Conservation (phyloP, 345 rosid genomes). For the Boechera divaricarpa region DNA sequence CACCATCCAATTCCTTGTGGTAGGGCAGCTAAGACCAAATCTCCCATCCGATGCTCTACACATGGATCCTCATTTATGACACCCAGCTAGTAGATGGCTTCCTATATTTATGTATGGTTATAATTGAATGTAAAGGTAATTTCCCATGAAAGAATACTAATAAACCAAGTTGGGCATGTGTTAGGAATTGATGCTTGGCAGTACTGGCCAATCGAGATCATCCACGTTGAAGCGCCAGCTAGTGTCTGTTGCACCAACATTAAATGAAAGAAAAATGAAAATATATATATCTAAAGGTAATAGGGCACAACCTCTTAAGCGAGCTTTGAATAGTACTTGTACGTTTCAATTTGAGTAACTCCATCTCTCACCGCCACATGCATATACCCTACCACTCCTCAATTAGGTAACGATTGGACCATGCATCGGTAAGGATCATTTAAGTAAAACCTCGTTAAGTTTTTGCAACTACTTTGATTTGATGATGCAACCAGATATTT, state of each 20-base stretch:
- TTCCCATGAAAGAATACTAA: neutral
- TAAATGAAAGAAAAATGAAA: conserved; percentile 21
- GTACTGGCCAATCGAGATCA: conserved; percentile 29
- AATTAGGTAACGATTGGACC: conserved; percentile 34
- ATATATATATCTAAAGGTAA: neutral
- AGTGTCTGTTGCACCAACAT: conserved; percentile 35
- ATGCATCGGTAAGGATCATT: conserved; percentile 21
- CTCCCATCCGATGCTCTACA: conserved; percentile 26
- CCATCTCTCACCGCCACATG: conserved; percentile 16
- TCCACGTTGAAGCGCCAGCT: conserved; percentile 36
- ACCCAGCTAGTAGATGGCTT: conserved; percentile 27
- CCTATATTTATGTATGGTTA: neutral
- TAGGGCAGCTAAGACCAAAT: conserved; percentile 27
- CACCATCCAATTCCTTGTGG: conserved; percentile 31
- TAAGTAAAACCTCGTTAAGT: conserved; percentile 29
- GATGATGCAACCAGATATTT: conserved; percentile 22
- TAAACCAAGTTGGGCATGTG: conserved; percentile 27
- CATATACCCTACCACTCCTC: conserved; percentile 23
- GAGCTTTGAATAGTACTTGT: conserved; percentile 22
- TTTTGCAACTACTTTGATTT: conserved; percentile 22
- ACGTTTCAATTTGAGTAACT: conserved; percentile 17
- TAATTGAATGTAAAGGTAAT: conserved; percentile 5
- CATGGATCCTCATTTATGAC: conserved; percentile 39
- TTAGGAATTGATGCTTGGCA: conserved; percentile 1
- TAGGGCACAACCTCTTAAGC: conserved; percentile 19